Evolutionary conservation across 2,329 filamentous ascomycete genomes (phyloP), one percentile per base, ranked within the genome.

Genomic region (Fusarium camptoceras): DNA sequence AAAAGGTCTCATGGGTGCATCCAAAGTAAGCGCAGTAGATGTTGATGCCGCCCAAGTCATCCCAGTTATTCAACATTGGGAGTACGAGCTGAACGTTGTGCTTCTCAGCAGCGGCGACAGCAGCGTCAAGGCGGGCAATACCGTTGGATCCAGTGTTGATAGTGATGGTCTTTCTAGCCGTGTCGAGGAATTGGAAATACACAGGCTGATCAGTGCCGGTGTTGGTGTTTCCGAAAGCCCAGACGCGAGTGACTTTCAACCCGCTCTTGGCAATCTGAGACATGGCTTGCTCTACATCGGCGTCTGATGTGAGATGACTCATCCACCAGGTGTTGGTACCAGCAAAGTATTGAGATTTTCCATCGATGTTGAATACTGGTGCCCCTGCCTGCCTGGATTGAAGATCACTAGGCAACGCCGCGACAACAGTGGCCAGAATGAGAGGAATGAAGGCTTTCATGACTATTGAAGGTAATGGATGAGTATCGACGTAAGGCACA

Each of bases 291-390:
- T 56, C 54, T 0, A 56, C 54, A 24, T 56, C 54, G 8, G 11
- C 43, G 11, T 49, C 43, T 22, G 54, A 56, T 2, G 43, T 56
- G 4, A 56, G 54, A 15, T 56, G 54, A 6, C 54, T 56, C 54
- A 56, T 56, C 54, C 43, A 56, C 54, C 54, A 56, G 24, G 54
- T 56, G 8, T 56, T 56, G 11, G 54, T 56, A 10, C 54, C 54
- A 18, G 54, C 54, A 15, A 56, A 56, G 43, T 49, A 49, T 28
- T 56, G 54, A 4, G 3, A 5, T 9, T 49, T 56, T 5, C 54
- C 54, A 11, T 56, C 24, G 10, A 56, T 56, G 24, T 15, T 39
- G 2, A 56, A 56, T 1, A 49, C 54, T 6, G 30, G 30, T 12
- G 30, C 43, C 4, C n/a, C 30, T 39, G 42, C 16, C 14, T 55